Evolutionary conservation across 306 rosid species (phyloP), one percentile per base, ranked within the genome.

Genomic region (Bauhinia variegata): DNA sequence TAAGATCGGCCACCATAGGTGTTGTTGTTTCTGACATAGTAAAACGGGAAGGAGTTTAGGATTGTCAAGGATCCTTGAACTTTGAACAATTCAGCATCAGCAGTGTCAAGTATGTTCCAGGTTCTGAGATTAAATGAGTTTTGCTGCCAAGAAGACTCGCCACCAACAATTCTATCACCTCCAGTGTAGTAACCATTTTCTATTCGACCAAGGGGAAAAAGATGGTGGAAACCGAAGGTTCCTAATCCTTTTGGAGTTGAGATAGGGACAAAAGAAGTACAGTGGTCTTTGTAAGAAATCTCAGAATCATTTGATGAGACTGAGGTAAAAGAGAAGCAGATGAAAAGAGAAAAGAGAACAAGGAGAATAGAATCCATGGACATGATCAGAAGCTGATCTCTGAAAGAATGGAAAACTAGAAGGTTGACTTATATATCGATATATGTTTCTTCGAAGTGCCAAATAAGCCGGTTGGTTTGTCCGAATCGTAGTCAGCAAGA

Each of bases 121-220:
- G 73, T 31, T 47, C n/a, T 2, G 16, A 82, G 28, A n/a, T 1
- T 3, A 19, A 82, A 8, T 30, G 74, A 53, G n/a, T 60, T 15
- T 53, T 12, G 10, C 49, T 19, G 38, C 12, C 12, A 15, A 28
- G 59, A 48, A 43, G 28, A 5, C 14, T 8, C 30, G 6, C 0
- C 15, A 1, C 3, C 30, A 3, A 60, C 30, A 34, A 68, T 47
- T 0, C 57, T 44, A 0, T 50, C 63, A 38, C 72, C 78, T 49
- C 88, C 80, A 11, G 28, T 57, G 75, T 67, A 82, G 81, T 67
- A 78, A 65, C 80, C 85, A 0, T 31, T 50, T 23, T 81, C 56
- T 8, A 4, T 4, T 31, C 39, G 51, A 9, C 34, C 43, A 36
- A 63, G 9, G 5, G 83, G 81, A 8, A 19, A 60, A 34, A 19